phyloP scores from a whole-genome alignment of 768 basidiomycete genomes.

The Rhodotorula diobovata region DNA sequence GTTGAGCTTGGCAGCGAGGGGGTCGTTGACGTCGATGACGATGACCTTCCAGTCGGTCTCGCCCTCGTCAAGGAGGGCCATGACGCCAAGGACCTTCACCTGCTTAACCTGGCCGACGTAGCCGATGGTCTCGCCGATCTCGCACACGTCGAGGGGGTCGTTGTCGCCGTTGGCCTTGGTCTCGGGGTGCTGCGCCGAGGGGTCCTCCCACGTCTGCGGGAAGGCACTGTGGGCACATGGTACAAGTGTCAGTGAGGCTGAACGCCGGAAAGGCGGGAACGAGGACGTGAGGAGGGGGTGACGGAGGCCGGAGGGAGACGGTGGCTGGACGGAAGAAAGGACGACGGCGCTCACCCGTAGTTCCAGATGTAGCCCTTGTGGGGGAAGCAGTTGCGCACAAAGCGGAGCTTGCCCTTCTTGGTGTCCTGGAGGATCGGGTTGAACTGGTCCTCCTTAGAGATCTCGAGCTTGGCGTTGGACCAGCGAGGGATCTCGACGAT shows the following conservation, averaged over 20 bases:
- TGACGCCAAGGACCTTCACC: conserved; percentile 99
- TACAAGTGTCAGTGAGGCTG: too few species aligned
- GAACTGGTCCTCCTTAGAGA: conserved; percentile 95
- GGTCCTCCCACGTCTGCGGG: conserved; percentile 99
- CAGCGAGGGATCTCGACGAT: conserved; percentile 94
- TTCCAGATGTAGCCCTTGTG: conserved; percentile 99
- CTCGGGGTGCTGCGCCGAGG: conserved; percentile 75
- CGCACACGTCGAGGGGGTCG: conserved; percentile 98
- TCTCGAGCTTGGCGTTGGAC: conserved; percentile 99
- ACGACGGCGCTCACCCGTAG: conserved; percentile 53
- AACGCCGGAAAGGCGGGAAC: background rate
- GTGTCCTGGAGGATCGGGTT: conserved; percentile 99
- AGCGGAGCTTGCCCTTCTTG: conserved; percentile 93
- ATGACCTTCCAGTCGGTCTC: conserved; percentile 99
- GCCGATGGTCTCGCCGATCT: conserved; percentile 98
- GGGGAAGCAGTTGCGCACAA: conserved; percentile 99
- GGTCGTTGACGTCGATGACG: conserved; percentile 92
- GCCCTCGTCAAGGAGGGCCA: conserved; percentile 98
- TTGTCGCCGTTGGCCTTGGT: conserved; percentile 99
- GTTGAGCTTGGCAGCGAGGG: conserved; percentile 91
- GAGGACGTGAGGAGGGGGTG: background rate
- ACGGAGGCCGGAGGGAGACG: too few species aligned
- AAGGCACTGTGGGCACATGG: conserved; percentile 65
- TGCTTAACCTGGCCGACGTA: conserved; percentile 97
- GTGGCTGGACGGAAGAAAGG: too few species aligned